Base-by-base conservation (phyloP, 306 rosid genomes). In the Medicago truncatula region DNA sequence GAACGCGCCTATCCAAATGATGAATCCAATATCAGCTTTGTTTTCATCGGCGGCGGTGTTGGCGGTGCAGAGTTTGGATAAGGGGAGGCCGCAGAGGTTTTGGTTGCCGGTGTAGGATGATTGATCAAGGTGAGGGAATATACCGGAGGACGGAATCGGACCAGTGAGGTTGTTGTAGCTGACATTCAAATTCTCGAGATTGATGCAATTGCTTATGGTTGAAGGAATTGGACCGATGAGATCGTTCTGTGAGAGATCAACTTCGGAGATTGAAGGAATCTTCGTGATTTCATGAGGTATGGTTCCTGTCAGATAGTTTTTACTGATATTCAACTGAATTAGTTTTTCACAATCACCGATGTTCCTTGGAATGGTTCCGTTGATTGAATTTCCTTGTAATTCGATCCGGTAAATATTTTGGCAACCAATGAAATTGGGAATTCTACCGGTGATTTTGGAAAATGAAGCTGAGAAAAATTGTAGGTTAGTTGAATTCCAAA, bases 191-290 rank as follows among this genome's bases (percentile, higher is more conserved):
- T 67, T 92, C 57, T 86, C 90, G 25, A 95, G 74, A 0, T 97
- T 95, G 36, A 85, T 72, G 25, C 91, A 87, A 50, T 92, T 95
- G 66, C 85, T 89, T 80, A 95, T 89, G 47, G 87, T 89, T 0
- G 97, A 86, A 23, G 99, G 99, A 4, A 95, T 92, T 0, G 91
- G 77, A 1, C 99, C 99, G 62, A 97, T 89, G 89, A 95, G 97
- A 1, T 71, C 74, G 23, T 95, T 95, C 3, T 76, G 89, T 0
- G 97, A 90, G 66, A 95, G 96, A 56, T 95, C 99, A 36, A 95
- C 90, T 82, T 80, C 91, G 69, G 93, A 90, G 81, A 95, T 89
- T 5, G 88, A 83, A 2, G 97, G 97, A 0, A 95, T 86, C 8
- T 86, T 69, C 0, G 97, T 90, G 71, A 95, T 92, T 74, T 95